Evolutionary conservation across 2,329 filamentous ascomycete genomes (phyloP), one percentile per base, ranked within the genome.

Genomic region (Periglandula ipomoeae): DNA sequence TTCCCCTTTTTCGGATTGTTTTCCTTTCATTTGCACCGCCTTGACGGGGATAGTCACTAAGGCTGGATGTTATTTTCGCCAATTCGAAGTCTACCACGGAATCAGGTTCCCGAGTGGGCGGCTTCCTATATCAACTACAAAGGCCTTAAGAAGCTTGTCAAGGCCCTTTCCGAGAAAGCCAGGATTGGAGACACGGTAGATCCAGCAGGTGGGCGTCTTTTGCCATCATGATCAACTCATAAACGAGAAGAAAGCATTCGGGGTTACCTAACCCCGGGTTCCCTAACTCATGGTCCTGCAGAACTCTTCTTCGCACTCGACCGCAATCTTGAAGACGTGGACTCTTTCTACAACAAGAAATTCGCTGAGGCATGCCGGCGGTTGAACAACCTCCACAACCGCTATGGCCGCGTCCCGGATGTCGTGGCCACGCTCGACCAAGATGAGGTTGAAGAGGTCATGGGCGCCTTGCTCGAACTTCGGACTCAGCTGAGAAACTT

Each of bases 301-400:
- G 93, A 90, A 67, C 95, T 98, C 76, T 95, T 96, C 73, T 95
- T 91, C 67, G 87, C 85, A 55, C 82, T 98, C 65, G 93, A 98
- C 65, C 87, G 93, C 59, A 96, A 97, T 65, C 84, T 98, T 61
- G 93, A 98, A 73, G 87, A 95, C 69, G 91, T 98, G 65, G 89
- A 96, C 67, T 80, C 81, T 46, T 97, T 98, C 68, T 97, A 96
- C 74, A 96, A 95, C 71, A 94, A 90, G 66, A 96, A 96, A 65
- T 89, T 89, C 61, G 78, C 82, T 53, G 91, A 97, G 59, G 85
- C 85, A 53, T 82, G 85, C 34, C 85, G 93, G 52, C 84, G 91
- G 32, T 73, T 97, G 56, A 89, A 88, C 57, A 78, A 96, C 13
- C 75, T 97, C 23, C 84, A 94, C 65, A 88, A 93, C 56, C 82